Conservation (phyloP, 257 asterid species). For the Solanum bukasovii region DNA sequence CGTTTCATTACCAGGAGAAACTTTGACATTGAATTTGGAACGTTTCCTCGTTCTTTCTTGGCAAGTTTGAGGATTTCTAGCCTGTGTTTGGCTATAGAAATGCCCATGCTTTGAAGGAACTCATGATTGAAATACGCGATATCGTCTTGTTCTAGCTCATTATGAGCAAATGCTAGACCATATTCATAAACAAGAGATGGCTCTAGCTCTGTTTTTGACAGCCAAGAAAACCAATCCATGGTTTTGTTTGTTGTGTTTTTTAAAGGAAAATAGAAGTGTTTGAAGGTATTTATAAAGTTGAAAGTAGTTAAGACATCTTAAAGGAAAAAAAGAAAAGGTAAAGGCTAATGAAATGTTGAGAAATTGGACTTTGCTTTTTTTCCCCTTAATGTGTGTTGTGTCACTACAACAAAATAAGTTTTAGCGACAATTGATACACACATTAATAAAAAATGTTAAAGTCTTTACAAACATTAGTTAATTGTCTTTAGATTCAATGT, state of each 20-base stretch:
- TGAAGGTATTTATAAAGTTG: neutral
- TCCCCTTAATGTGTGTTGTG: neutral
- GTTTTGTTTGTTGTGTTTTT: neutral
- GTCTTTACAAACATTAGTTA: fast-evolving
- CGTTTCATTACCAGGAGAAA: slow-evolving; percentile 43
- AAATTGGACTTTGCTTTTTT: neutral
- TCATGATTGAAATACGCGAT: slow-evolving; percentile 36
- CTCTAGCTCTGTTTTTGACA: slow-evolving; percentile 34
- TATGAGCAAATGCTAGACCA: slow-evolving; percentile 32
- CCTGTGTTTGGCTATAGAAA: slow-evolving; percentile 58
- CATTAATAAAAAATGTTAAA: no score
- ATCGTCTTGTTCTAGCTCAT: slow-evolving; percentile 41
- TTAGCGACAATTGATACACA: no score
- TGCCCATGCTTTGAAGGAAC: slow-evolving; percentile 44
- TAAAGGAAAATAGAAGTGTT: neutral
- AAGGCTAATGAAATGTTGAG: neutral
- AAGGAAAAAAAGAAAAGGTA: neutral
- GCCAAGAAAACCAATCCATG: slow-evolving; percentile 51
- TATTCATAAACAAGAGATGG: slow-evolving; percentile 34
- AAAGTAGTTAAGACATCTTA: neutral
- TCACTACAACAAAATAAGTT: neutral
- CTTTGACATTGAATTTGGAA: slow-evolving; percentile 31
- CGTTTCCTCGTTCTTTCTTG: slow-evolving; percentile 4
- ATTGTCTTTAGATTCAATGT: fast-evolving
- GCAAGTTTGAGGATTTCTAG: slow-evolving; percentile 64